A percentile compares a stretch with the other conserved stretches of the same genome.
Evolutionary conservation across 192 early-diverging fungal genomes (phyloP).

Genomic region (Linderina pennispora): DNA sequence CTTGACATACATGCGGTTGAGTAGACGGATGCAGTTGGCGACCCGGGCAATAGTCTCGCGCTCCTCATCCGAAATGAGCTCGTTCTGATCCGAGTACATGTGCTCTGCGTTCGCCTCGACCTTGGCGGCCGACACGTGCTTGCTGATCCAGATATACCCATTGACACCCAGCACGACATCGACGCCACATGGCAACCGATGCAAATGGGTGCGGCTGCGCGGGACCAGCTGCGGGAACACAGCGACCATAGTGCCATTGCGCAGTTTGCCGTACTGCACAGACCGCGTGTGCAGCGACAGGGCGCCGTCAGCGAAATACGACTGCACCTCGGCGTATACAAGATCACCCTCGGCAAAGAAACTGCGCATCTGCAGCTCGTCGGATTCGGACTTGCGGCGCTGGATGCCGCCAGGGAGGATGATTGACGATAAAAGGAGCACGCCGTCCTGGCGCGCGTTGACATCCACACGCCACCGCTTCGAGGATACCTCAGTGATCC

Average conservation of each 20-base stretch:
- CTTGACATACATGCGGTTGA: slow-evolving; percentile 69
- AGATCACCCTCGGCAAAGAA: slow-evolving; percentile 95
- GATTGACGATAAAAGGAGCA: slow-evolving; percentile 82
- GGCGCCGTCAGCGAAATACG: slow-evolving; percentile 81
- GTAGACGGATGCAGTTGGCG: slow-evolving; percentile 76
- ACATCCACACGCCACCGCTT: slow-evolving; percentile 97
- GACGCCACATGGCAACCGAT: slow-evolving; percentile 83
- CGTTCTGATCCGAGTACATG: slow-evolving; percentile 86
- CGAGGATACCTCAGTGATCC: slow-evolving; percentile 83
- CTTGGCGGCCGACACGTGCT: slow-evolving; percentile 54
- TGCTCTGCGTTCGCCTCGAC: slow-evolving; percentile 74
- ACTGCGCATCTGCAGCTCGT: slow-evolving; percentile 94
- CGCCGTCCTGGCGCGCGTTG: slow-evolving; percentile 78
- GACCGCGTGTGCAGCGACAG: slow-evolving; percentile 85
- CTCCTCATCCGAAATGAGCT: slow-evolving; percentile 65
- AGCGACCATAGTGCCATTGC: slow-evolving; percentile 72
- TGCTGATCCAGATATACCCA: slow-evolving; percentile 94
- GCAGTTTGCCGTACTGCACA: slow-evolving; percentile 83
- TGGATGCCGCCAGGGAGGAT: slow-evolving; percentile 94
- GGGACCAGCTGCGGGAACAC: slow-evolving; percentile 88
- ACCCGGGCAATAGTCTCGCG: slow-evolving; percentile 85
- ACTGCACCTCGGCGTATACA: slow-evolving; percentile 85
- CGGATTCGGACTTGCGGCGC: slow-evolving; percentile 89
- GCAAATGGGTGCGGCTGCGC: slow-evolving; percentile 93
- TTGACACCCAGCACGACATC: slow-evolving; percentile 93